A percentile compares a stretch with the other conserved stretches of the same genome.
These are phyloP conservation scores for Phytophthora fragariaefolia DNA, from an alignment of 352 stramenopile genomes.

Conservation along the genomic window DNA sequence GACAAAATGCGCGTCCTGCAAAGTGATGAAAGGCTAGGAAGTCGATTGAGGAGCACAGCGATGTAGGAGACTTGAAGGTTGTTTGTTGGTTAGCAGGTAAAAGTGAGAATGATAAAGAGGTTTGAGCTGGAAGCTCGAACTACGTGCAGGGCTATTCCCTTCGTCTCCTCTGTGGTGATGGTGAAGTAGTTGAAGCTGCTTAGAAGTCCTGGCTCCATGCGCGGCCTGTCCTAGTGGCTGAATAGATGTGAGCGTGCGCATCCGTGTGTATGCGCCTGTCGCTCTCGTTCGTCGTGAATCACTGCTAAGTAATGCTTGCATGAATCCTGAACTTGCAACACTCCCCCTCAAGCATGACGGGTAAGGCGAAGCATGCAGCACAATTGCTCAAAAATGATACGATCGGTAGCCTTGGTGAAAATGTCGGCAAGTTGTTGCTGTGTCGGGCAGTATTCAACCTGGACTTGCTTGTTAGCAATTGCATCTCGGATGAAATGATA, in stretches of 20 bases:
- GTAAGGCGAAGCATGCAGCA: slow-evolving; percentile 5
- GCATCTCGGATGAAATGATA: slow-evolving; percentile 19
- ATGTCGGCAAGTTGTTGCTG: slow-evolving; percentile 19
- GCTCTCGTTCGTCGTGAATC: background rate
- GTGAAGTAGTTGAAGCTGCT: background rate
- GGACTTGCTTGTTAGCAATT: slow-evolving; percentile 9
- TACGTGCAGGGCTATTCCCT: too few species aligned
- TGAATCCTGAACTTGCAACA: background rate
- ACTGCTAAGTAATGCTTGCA: background rate
- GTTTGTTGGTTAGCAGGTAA: background rate
- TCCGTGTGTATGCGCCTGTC: background rate
- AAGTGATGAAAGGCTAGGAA: too few species aligned
- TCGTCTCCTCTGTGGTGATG: background rate
- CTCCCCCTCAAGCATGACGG: background rate
- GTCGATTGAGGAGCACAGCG: background rate
- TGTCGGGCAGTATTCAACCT: slow-evolving; percentile 17
- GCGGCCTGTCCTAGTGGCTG: background rate
- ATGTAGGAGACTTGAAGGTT: background rate
- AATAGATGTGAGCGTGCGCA: background rate
- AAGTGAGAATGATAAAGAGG: background rate
- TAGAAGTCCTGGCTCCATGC: background rate
- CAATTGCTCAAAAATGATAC: background rate
- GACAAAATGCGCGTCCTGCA: too few species aligned
- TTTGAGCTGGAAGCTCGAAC: background rate
- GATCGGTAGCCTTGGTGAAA: slow-evolving; percentile 17